A percentile compares a stretch with the other conserved stretches of the same genome.
phyloP scores from a whole-genome alignment of 2,329 filamentous ascomycete genomes.

The Phialocephala subalpina region DNA sequence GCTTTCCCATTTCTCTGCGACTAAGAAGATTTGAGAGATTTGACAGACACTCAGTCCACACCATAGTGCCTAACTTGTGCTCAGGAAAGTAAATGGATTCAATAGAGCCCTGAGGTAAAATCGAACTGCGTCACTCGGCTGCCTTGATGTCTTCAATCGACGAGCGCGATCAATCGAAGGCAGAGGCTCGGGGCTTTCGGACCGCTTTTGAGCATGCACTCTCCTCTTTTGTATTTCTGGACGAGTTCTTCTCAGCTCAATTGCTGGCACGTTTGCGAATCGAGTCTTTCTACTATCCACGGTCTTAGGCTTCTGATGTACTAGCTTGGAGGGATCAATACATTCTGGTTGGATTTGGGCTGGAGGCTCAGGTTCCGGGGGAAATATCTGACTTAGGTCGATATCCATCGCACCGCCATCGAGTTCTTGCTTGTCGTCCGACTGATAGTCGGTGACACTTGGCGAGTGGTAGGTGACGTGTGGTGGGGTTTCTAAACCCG shows the following conservation, averaged over 20 bases:
- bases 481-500: constrained; percentile 5
- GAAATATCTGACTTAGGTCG: too few relatives aligned
- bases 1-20: neutral
- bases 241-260: too few relatives aligned
- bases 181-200: neutral
- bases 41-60: neutral
- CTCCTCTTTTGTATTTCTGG: neutral
- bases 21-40: neutral
- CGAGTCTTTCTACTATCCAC: too few relatives aligned
- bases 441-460: neutral
- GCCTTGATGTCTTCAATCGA: neutral
- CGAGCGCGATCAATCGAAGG: neutral
- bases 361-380: too few relatives aligned
- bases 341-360: too few relatives aligned
- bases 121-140: neutral
- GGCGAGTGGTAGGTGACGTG: constrained; percentile 13
- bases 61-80: neutral
- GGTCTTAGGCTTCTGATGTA: too few relatives aligned
- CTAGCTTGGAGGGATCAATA: too few relatives aligned
- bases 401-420: too few relatives aligned
- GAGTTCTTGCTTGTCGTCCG: neutral
- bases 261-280: too few relatives aligned
- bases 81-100: neutral
- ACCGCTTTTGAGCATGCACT: neutral
- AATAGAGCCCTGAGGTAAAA: neutral